Base-by-base conservation (phyloP, 257 asterid genomes). In the Solanum chaucha region DNA sequence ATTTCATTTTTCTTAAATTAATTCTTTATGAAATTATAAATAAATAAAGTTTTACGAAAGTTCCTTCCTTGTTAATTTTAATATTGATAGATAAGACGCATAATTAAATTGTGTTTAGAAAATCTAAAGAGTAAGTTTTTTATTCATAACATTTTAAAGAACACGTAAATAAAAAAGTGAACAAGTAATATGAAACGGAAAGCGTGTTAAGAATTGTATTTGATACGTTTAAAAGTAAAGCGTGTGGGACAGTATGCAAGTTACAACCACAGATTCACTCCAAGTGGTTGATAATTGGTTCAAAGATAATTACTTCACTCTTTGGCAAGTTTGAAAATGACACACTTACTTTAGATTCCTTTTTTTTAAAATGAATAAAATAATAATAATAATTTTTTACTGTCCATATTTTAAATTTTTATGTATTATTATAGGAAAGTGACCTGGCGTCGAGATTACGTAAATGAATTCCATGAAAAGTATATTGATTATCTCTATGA, bases 231-330 rank as follows among this genome's bases (percentile, higher is more conserved):
- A 30, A 81, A 81, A 48, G 70, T 5, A 81, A 28, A 81, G 28
- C 44, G 85, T 48, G 85, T 81, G 68, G 85, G 85, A 48, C 85
- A 48, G 44, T 9, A 44, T 5, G 65, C 84, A 81, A 81, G 19
- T 48, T 81, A 81, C 68, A 81, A 28, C 85, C 85, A 81, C 68
- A 80, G 55, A 65, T 28, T 87, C 70, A 87, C 86, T 40, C 40
- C n/a, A 40, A 40, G 48, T 61, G 35, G 85, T 17, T 51, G 30
- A 48, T 38, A 8, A 75, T 74, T 74, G 71, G 51, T 34, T 34
- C 67, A 86, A 86, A 77, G 36, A 22, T 74, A 86, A 86, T 74
- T 75, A 86, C 85, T 86, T 75, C 78, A 86, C 68, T 30, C 61
- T 30, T 87, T 61, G 82, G 81, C 32, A 77, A 87, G 17, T 20